Evolutionary conservation across 352 stramenopile genomes (phyloP).

Genomic region (Pythium sp.): DNA sequence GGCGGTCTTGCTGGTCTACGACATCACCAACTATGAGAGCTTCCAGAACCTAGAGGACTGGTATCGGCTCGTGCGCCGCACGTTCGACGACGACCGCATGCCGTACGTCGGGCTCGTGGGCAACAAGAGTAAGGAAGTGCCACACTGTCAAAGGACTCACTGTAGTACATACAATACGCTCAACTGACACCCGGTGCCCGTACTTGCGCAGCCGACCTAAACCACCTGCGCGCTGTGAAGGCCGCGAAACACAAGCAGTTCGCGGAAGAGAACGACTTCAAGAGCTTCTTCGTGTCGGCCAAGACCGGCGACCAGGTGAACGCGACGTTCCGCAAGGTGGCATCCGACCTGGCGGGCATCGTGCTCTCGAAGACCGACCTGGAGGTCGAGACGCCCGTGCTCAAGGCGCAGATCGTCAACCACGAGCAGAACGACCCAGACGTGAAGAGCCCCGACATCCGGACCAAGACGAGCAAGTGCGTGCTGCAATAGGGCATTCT

Average conservation of each 20-base stretch:
- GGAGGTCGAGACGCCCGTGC: conserved; percentile 77
- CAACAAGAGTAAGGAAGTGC: conserved; percentile 82
- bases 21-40: conserved; percentile 95
- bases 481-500: conserved; percentile 34
- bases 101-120: conserved; percentile 89
- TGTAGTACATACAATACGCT: not conserved
- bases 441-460: conserved; percentile 79
- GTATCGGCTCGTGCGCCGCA: conserved; percentile 88
- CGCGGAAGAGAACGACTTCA: conserved; percentile 91
- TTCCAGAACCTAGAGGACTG: conserved; percentile 96
- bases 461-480: conserved; percentile 47
- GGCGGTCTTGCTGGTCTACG: conserved; percentile 92
- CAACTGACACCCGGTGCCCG: not conserved
- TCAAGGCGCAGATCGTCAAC: conserved; percentile 92
- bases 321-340: conserved; percentile 81
- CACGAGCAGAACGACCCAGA: conserved; percentile 89
- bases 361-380: conserved; percentile 82
- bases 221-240: conserved; percentile 88
- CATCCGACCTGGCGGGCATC: conserved; percentile 81
- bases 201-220: conserved; percentile 75
- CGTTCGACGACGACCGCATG: conserved; percentile 85
- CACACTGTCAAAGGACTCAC: not conserved
- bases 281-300: conserved; percentile 91
- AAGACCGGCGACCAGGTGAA: conserved; percentile 94
- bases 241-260: conserved; percentile 90